These are phyloP conservation scores for Neonectria sp. DNA, from an alignment of 2,329 filamentous ascomycete genomes.

Conservation along the genomic window DNA sequence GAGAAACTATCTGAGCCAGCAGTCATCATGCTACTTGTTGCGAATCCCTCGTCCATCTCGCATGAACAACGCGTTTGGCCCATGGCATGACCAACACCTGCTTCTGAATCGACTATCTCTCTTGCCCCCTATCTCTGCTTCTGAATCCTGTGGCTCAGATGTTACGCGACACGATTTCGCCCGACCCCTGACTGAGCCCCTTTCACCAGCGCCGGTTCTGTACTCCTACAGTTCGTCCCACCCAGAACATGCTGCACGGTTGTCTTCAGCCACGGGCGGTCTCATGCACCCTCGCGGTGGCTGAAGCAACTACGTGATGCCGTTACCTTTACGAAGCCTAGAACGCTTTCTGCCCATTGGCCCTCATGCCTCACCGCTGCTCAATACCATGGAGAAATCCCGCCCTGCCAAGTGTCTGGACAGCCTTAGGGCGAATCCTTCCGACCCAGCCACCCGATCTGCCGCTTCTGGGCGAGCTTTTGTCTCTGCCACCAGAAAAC, in stretches of 20 bases:
- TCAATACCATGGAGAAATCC: conserved; percentile 5
- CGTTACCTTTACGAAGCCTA: neutral
- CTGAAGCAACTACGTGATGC: neutral
- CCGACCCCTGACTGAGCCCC: conserved; percentile 6
- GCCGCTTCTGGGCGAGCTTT: conserved; percentile 16
- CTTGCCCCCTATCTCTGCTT: conserved; percentile 1
- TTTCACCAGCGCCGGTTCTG: conserved; percentile 1
- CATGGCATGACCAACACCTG: conserved; percentile 6
- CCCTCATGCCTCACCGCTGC: neutral
- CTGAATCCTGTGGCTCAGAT: conserved; percentile 17
- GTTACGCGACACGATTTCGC: conserved; percentile 11
- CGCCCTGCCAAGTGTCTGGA: neutral
- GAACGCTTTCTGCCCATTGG: conserved; percentile 3
- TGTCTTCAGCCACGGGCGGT: neutral
- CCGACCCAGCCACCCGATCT: conserved; percentile 13
- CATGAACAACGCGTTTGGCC: conserved; percentile 3
- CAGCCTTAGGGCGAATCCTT: conserved; percentile 16
- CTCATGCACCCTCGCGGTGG: neutral
- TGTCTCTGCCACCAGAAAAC: conserved; percentile 20
- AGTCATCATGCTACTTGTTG: neutral
- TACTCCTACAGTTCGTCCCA: conserved; percentile 9
- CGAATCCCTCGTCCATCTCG: neutral
- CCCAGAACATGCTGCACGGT: neutral
- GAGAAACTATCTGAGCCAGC: neutral
- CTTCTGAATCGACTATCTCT: conserved; percentile 6